These are phyloP conservation scores for Ilex aquifolium DNA, from an alignment of 257 asterid genomes.

Conservation along the genomic window DNA sequence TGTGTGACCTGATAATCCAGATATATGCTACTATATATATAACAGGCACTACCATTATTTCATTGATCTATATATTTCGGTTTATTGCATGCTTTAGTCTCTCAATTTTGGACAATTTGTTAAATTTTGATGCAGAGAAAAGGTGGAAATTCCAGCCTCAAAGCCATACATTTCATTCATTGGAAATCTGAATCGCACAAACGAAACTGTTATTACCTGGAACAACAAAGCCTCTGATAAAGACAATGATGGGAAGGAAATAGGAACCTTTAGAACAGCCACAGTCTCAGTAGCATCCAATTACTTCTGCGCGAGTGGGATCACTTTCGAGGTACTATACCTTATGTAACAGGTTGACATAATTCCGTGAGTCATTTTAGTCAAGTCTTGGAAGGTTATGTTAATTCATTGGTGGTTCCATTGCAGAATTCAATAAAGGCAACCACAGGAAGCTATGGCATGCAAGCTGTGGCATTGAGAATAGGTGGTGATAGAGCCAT, in stretches of 20 bases:
- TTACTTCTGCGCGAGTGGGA: conserved; percentile 63
- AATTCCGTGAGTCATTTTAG: too few species aligned
- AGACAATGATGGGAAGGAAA: conserved; percentile 17
- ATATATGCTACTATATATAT: too few species aligned
- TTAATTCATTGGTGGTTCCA: too few species aligned
- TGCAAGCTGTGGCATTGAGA: conserved; percentile 79
- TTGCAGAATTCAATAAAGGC: conserved; percentile 50
- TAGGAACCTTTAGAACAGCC: conserved; percentile 71
- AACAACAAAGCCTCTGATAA: conserved; percentile 64
- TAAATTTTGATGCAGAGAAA: conserved; percentile 43
- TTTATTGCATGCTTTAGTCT: too few species aligned
- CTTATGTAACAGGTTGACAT: too few species aligned
- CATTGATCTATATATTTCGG: too few species aligned
- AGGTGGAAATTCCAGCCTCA: conserved; percentile 53
- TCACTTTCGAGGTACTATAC: conserved; percentile 58
- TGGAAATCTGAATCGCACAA: conserved; percentile 33
- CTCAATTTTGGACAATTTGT: neutral
- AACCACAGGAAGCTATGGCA: conserved; percentile 27
- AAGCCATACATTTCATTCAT: conserved; percentile 71
- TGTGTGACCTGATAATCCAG: too few species aligned
- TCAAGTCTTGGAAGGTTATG: too few species aligned
- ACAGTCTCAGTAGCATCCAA: conserved; percentile 61
- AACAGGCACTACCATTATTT: too few species aligned
- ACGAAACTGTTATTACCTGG: conserved; percentile 55
- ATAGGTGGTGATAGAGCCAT: conserved; percentile 58